Evolutionary conservation across 1,284 basidiomycete species (phyloP).

Genomic region (Peniophora sp.): DNA sequence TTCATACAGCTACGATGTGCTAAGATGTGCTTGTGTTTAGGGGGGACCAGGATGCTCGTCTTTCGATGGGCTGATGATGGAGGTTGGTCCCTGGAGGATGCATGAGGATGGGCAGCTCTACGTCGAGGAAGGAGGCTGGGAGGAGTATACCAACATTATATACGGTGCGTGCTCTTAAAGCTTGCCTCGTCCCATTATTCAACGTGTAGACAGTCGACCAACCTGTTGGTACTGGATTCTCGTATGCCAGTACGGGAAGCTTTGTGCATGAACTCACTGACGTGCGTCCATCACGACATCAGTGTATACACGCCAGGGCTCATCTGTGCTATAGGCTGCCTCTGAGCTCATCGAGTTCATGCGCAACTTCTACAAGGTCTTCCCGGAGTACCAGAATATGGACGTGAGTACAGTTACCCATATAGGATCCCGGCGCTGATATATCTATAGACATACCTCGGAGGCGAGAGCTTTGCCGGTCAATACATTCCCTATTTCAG

Average conservation of each 20-base stretch:
- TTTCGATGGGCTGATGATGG: constrained; percentile 98
- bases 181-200: neutral
- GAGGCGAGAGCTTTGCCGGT: constrained; percentile 96
- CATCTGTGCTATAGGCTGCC: constrained; percentile 52
- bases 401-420: constrained; percentile 58
- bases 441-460: constrained; percentile 71
- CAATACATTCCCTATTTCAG: constrained; percentile 97
- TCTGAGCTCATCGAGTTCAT: constrained; percentile 82
- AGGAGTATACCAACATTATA: constrained; percentile 96
- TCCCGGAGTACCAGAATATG: constrained; percentile 79
- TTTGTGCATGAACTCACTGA: constrained; percentile 78
- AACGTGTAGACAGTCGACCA: constrained; percentile 70
- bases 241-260: constrained; percentile 79
- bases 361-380: constrained; percentile 81
- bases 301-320: neutral
- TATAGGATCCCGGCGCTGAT: constrained; percentile 6
- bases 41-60: constrained; percentile 95
- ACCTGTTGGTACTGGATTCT: constrained; percentile 93
- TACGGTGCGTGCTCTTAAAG: constrained; percentile 69
- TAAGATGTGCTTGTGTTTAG: constrained; percentile 27
- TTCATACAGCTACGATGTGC: neutral
- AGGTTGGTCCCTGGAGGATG: constrained; percentile 87
- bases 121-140: constrained; percentile 89
- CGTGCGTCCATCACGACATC: constrained; percentile 30
- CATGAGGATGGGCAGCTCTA: constrained; percentile 77